Evolutionary conservation across 257 asterid genomes (phyloP).

Genomic region (Capsicum pubescens): DNA sequence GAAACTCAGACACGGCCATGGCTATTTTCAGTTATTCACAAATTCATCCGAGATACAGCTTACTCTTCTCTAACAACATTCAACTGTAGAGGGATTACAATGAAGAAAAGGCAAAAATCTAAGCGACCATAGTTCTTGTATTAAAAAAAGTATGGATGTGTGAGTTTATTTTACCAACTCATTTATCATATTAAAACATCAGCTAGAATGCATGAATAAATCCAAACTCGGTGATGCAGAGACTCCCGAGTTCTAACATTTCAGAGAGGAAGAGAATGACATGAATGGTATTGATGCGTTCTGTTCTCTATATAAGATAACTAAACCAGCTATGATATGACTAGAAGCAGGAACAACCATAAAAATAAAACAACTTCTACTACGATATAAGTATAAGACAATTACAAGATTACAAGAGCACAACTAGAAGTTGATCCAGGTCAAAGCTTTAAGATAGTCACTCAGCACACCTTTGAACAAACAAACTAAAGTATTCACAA

Average conservation of each 20-base stretch:
- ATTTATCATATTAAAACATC: neutral
- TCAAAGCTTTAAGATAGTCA: neutral
- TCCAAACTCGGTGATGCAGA: neutral
- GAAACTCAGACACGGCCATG: conserved; percentile 32
- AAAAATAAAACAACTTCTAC: neutral
- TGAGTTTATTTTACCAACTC: conserved; percentile 2
- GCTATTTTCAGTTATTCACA: neutral
- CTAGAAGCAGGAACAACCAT: neutral
- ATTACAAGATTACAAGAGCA: neutral
- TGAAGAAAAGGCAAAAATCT: conserved; percentile 2
- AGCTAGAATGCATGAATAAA: conserved; percentile 4
- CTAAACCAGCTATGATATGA: neutral
- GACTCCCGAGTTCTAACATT: conserved; percentile 16
- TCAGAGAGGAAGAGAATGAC: conserved; percentile 11
- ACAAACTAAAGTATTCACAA: conserved; percentile 5
- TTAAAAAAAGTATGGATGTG: neutral
- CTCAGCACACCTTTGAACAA: neutral
- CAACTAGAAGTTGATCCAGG: neutral
- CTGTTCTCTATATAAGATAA: neutral
- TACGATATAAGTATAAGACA: neutral
- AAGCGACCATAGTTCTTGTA: neutral
- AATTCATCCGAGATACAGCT: neutral
- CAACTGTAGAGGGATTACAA: conserved; percentile 21
- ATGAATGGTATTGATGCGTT: neutral
- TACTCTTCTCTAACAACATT: neutral